A percentile compares a stretch with the other conserved stretches of the same genome.
Conservation (phyloP, 495 filamentous ascomycete genomes). For the Annulohypoxylon nitens region DNA sequence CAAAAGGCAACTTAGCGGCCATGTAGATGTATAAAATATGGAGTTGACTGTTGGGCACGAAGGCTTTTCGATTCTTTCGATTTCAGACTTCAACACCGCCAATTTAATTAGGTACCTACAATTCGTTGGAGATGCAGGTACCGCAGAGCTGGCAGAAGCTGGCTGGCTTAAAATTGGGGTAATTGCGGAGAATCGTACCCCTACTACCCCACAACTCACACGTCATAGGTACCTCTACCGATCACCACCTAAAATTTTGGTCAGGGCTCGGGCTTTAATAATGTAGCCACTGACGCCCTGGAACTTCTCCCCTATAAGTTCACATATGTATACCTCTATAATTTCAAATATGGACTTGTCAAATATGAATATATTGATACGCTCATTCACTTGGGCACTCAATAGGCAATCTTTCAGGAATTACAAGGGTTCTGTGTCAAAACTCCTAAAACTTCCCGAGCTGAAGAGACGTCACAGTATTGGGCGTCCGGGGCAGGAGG, state of each 20-base stretch:
- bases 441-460: background rate
- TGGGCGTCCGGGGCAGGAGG: background rate
- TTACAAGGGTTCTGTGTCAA: background rate
- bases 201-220: background rate
- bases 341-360: background rate
- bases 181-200: background rate
- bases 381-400: background rate
- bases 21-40: background rate
- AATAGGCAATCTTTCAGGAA: background rate
- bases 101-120: background rate
- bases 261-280: no score
- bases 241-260: background rate
- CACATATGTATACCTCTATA: background rate
- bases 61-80: background rate
- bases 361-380: background rate
- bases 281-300: no score
- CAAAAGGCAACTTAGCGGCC: background rate
- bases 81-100: conserved; percentile 2
- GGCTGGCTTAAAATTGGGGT: conserved; percentile 1
- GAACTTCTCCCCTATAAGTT: background rate
- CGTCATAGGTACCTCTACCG: background rate
- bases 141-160: background rate
- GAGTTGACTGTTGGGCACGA: background rate
- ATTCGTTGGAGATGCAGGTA: conserved; percentile 3
- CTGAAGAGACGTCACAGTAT: background rate